These are phyloP conservation scores for Pharnaceum exiguum DNA, from an alignment of 148 eudicot species.

Conservation along the genomic window DNA sequence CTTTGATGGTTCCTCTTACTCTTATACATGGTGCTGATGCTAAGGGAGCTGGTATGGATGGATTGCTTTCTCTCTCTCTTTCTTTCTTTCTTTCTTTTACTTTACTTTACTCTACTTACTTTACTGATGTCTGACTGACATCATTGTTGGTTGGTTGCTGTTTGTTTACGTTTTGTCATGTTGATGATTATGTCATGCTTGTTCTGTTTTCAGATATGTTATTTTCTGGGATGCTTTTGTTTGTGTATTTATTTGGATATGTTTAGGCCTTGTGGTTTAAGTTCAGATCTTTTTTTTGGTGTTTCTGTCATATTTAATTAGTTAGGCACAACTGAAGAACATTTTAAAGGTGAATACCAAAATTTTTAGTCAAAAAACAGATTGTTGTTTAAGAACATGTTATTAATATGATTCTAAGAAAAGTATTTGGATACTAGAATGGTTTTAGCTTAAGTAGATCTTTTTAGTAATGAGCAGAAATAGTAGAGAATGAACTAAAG, in stretches of 20 bases:
- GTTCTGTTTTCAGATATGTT: neutral
- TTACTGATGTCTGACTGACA: neutral
- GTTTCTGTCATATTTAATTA: too few species aligned
- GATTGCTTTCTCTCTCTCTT: conserved; percentile 5
- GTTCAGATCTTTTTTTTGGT: too few species aligned
- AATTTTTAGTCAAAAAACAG: too few species aligned
- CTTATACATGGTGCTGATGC: conserved; percentile 79
- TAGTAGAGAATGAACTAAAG: too few species aligned
- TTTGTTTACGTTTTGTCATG: neutral
- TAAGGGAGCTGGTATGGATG: conserved; percentile 86
- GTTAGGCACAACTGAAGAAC: too few species aligned
- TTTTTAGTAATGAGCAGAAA: too few species aligned
- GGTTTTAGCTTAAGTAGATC: too few species aligned
- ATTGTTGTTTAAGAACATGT: too few species aligned
- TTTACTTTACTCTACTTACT: neutral
- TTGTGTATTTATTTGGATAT: conserved; percentile 3
- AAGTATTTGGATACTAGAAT: too few species aligned
- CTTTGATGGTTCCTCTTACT: conserved; percentile 69
- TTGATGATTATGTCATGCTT: neutral
- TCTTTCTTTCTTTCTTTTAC: conserved; percentile 1
- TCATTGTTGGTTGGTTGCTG: conserved; percentile 8
- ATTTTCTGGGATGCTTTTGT: neutral
- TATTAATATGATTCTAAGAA: too few species aligned
- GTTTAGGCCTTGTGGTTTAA: conserved; percentile 7
- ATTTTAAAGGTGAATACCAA: too few species aligned